Base-by-base conservation (phyloP, 2,329 filamentous ascomycete genomes). In the Aureobasidium sp. region DNA sequence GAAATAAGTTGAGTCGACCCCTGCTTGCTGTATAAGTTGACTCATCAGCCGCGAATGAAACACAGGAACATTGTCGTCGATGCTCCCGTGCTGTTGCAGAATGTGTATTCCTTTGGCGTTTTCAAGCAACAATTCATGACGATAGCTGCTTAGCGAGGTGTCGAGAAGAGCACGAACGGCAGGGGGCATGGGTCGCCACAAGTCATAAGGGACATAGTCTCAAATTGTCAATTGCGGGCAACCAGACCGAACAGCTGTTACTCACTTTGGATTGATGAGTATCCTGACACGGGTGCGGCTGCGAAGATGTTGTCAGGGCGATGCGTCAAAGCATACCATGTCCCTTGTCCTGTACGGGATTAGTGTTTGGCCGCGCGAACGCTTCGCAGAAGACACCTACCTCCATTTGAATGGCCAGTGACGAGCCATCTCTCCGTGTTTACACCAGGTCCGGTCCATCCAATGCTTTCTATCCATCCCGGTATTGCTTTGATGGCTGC, bases 321-420 rank as follows among this genome's bases (percentile, higher is more conserved):
- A 63, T 82, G 79, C 1, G 77, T 77, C 21, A 80, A 61, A 16
- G 72, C 66, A 64, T 76, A 79, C 79, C 79, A 82, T 3, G 74
- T 71, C 7, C 79, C 79, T 65, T 82, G 79, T 2, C 76, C 70
- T 72, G 17, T 40, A 39, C 29, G 10, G 12, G 8, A 17, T 61
- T 25, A 59, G 41, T 32, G 5, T 32, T 10, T 7, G 27, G 4
- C 16, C 12, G 12, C 51, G 37, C 27, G 53, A n/a, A 19, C 14
- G 21, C 16, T 25, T 21, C 32, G 17, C 14, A 17, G 25, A 10
- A 41, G 7, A 6, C 51, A 59, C 63, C 55, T 57, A 62, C 75
- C 79, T 42, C 79, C 79, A 59, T 82, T 83, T 3, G 79, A 82
- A 63, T 83, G 79, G 0, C 79, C 79, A 27, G 65, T 69, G 5